Evolutionary conservation across 768 basidiomycete genomes (phyloP).

Genomic region (Hypholoma sublateritium): DNA sequence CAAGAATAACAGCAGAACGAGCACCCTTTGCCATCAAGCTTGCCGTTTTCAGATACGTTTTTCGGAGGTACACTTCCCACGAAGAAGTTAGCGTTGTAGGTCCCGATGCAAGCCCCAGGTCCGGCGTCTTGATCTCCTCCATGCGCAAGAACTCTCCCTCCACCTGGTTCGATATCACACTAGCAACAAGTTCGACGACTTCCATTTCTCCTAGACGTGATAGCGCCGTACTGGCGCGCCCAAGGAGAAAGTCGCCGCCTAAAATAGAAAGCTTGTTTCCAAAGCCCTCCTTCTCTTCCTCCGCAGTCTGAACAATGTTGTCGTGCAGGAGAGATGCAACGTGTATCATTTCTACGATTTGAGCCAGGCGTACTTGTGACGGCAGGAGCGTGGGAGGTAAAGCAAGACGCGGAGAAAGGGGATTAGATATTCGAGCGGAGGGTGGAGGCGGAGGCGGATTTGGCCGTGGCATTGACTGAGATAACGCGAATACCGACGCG

Average conservation of each 20-base stretch:
- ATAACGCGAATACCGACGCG: constrained; percentile 52
- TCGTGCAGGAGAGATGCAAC: constrained; percentile 93
- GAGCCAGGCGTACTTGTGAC: constrained; percentile 88
- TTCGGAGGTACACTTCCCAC: constrained; percentile 72
- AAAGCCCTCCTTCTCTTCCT: constrained; percentile 62
- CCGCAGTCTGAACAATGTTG: constrained; percentile 77
- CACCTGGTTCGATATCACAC: constrained; percentile 92
- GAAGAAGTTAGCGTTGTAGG: constrained; percentile 40
- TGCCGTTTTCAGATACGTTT: constrained; percentile 82
- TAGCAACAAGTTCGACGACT: constrained; percentile 90
- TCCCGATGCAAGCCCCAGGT: constrained; percentile 27
- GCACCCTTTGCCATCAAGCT: constrained; percentile 88
- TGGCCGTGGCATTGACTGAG: constrained; percentile 34
- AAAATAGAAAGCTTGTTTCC: constrained; percentile 94
- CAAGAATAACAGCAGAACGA: constrained; percentile 83
- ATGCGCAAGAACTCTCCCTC: constrained; percentile 93
- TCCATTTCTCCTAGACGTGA: constrained; percentile 84
- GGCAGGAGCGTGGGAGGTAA: constrained; percentile 61
- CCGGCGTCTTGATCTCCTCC: constrained; percentile 47
- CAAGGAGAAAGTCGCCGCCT: constrained; percentile 94
- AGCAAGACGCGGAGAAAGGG: constrained; percentile 22
- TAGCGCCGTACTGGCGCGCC: constrained; percentile 84
- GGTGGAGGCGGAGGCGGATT: constrained; percentile 16
- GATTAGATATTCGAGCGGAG: constrained; percentile 17
- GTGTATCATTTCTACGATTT: constrained; percentile 98